Evolutionary conservation across 306 rosid species (phyloP).

Genomic region (Carpinus fangiana): DNA sequence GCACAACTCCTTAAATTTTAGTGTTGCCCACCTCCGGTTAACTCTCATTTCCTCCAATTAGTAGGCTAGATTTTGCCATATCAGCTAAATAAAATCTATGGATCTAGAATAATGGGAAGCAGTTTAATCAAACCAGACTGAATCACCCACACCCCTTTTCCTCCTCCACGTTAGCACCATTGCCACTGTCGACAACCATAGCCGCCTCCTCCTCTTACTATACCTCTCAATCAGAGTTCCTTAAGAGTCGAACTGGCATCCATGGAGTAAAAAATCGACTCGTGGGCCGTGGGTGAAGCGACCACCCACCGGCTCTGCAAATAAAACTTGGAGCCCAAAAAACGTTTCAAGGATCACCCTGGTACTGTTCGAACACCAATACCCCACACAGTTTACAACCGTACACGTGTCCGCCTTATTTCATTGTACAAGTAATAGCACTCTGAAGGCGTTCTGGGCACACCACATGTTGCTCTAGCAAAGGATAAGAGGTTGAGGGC

Average conservation of each 20-base stretch:
- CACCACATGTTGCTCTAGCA: slow-evolving; percentile 76
- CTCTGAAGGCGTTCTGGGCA: slow-evolving; percentile 62
- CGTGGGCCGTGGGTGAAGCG: slow-evolving; percentile 85
- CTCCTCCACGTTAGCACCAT: too few species aligned
- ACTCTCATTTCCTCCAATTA: too few species aligned
- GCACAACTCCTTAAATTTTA: too few species aligned
- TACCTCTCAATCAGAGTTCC: slow-evolving; percentile 31
- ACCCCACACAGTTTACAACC: slow-evolving; percentile 60
- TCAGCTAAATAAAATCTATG: too few species aligned
- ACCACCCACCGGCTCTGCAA: slow-evolving; percentile 85
- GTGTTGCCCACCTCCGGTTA: too few species aligned
- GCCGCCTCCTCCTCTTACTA: slow-evolving; percentile 24
- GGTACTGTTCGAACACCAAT: slow-evolving; percentile 71
- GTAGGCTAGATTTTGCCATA: too few species aligned
- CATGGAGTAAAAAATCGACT: slow-evolving; percentile 75
- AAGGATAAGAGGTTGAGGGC: slow-evolving; percentile 57
- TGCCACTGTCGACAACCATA: too few species aligned
- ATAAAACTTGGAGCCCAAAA: slow-evolving; percentile 75
- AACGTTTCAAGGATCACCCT: slow-evolving; percentile 61
- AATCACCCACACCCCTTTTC: too few species aligned
- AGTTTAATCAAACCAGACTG: too few species aligned
- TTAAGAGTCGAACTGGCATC: slow-evolving; percentile 54
- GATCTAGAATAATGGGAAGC: too few species aligned
- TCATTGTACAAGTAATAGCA: slow-evolving; percentile 60
- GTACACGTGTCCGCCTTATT: slow-evolving; percentile 58